phyloP scores from a whole-genome alignment of 1,284 basidiomycete species.

The Sanghuangporus weigelae region DNA sequence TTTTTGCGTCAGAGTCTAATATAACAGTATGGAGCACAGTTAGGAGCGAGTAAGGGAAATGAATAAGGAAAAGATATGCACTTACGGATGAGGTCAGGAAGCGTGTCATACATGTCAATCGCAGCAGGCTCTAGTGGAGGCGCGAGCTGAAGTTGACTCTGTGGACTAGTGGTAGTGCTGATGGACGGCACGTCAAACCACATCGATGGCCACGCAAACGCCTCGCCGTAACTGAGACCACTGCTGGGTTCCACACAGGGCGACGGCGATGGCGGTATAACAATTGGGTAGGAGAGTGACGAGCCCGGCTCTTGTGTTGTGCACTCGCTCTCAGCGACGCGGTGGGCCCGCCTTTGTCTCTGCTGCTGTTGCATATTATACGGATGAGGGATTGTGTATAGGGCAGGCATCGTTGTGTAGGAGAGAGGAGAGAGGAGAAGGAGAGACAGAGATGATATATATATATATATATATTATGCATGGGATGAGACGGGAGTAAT shows the following conservation, averaged over 20 bases:
- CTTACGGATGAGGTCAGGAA: conserved; percentile 17
- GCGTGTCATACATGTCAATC: neutral
- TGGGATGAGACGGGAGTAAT: conserved; percentile 3
- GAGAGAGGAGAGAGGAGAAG: too few relatives aligned
- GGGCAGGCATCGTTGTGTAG: neutral
- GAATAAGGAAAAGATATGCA: neutral
- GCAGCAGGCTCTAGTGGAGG: neutral
- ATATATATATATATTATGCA: conserved; percentile 10
- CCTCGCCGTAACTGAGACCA: neutral
- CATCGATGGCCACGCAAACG: conserved; percentile 17
- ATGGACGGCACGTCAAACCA: conserved; percentile 17
- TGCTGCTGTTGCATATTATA: neutral
- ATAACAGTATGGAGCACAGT: neutral
- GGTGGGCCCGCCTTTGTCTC: neutral
- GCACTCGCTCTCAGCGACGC: neutral
- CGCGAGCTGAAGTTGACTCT: neutral
- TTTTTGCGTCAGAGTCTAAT: conserved; percentile 12
- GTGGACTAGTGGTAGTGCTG: neutral
- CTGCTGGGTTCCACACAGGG: neutral
- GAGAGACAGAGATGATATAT: neutral
- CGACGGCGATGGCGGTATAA: conserved; percentile 1
- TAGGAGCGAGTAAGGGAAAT: neutral
- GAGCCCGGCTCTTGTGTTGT: neutral
- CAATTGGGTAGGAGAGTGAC: conserved; percentile 1
- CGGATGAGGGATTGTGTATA: neutral